A percentile compares a stretch with the other conserved stretches of the same genome.
Conservation (phyloP, 805 yeast genomes). For the Candida wancherniae region DNA sequence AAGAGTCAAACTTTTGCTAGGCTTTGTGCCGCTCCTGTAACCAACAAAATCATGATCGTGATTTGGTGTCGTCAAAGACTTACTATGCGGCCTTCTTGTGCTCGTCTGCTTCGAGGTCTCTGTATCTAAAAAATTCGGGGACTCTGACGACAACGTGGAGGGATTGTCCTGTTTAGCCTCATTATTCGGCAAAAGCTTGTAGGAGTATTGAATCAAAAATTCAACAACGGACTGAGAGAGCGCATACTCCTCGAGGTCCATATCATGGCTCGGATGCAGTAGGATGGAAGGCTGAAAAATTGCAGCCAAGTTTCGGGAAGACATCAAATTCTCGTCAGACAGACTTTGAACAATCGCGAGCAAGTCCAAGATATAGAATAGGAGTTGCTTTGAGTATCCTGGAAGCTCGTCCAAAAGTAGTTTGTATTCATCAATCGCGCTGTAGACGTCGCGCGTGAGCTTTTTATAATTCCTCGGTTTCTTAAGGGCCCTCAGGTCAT, state of each 20-base stretch:
- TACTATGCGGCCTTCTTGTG: conserved; percentile 27
- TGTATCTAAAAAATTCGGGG: too few relatives aligned
- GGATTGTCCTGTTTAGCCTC: conserved; percentile 6
- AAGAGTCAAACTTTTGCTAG: conserved; percentile 9
- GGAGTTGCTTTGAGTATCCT: conserved; percentile 69
- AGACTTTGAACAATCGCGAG: conserved; percentile 80
- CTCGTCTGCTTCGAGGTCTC: conserved; percentile 13
- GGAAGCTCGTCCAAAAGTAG: conserved; percentile 65
- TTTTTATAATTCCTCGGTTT: conserved; percentile 50
- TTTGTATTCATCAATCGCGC: conserved; percentile 70
- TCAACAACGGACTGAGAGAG: conserved; percentile 82
- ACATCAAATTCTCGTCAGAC: conserved; percentile 78
- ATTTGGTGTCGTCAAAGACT: conserved; percentile 27
- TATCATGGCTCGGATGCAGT: conserved; percentile 88
- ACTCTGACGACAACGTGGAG: conserved; percentile 1
- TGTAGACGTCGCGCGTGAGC: conserved; percentile 58
- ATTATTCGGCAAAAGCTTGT: conserved; percentile 62
- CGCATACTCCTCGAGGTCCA: conserved; percentile 89
- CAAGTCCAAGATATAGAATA: conserved; percentile 82
- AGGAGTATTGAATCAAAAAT: conserved; percentile 81
- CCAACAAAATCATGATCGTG: conserved; percentile 37
- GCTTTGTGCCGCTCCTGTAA: conserved; percentile 21
- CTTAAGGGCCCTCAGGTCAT: conserved; percentile 18
- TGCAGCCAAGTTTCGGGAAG: conserved; percentile 89
- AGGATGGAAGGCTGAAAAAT: conserved; percentile 95